Base-by-base conservation (phyloP, 2,329 filamentous ascomycete genomes). In the Periconia macrospinosa region DNA sequence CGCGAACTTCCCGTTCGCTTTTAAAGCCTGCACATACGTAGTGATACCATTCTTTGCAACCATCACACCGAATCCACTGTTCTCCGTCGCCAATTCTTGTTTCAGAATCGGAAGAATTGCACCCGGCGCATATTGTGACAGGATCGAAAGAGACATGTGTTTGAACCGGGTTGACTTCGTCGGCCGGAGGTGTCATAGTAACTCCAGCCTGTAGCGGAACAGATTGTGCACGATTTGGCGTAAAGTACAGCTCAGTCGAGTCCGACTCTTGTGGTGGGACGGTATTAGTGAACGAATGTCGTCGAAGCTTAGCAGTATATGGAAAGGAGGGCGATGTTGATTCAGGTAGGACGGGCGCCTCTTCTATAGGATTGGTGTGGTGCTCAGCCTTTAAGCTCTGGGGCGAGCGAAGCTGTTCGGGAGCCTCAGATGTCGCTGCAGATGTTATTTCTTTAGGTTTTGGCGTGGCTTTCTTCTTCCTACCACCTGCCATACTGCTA, bases 31-130 rank as follows among this genome's bases (percentile, higher is more conserved):
- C 85, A 67, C 86, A 89, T 49, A 84, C 80, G 55, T 85, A 85
- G 71, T 89, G 86, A 64, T 85, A 87, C 86, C 86, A 89, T 52
- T 79, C 79, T 65, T 87, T 86, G 72, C 86, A 89, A 23, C 84
- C 85, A 68, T 88, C 85, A 66, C 86, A 89, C 41, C 81, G 83
- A 56, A 89, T 86, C 86, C 86, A 89, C 50, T 83, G 78, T 58
- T 86, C 82, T 54, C 79, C 76, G 49, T 85, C 83, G 11, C 75
- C 78, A 33, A 79, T 78, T 19, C 76, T 70, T 35, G 80, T 78
- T 47, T 81, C 78, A 18, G 83, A 79, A 44, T 83, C 78, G 33
- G 81, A 75, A 51, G 82, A 78, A 41, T 82, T 78, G 65, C 85
- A 88, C 23, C 79, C 78, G 33, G 81, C 82, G 64, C 85, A 87